Base-by-base conservation (phyloP, 306 rosid species). In the Vicia villosa region DNA sequence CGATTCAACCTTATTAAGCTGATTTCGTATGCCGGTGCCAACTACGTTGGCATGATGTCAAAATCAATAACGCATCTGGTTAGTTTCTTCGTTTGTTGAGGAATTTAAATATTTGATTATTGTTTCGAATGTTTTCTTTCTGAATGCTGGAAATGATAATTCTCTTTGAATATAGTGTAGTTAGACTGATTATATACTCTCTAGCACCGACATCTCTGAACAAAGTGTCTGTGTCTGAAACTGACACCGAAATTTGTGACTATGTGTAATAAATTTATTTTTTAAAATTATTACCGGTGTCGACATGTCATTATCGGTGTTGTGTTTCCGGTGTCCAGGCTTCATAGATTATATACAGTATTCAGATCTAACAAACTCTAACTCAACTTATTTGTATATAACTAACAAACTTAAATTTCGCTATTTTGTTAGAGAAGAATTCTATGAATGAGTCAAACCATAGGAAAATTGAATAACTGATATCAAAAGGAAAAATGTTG, bases 51-150 rank as follows among this genome's bases (percentile, higher is more conserved):
- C 2, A 1, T 72, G 0, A 80, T 90, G 92, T 87, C 95, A 0
- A 78, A 83, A 52, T 84, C 97, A 14, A 83, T 82, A 52, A 94
- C 97, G 14, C 98, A 94, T 71, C 69, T 90, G 91, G 97, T 88
- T 8, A 45, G 89, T 64, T 78, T 80, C 30, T 17, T 2, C 3
- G 10, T 3, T 64, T 2, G 58, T 6, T 20, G 10, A n/a, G 15
- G 6, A 26, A n/a, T 21, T 64, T 3, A 7, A 8, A 21, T 13
- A 3, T 17, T 37, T 36, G 46, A 20, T 37, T 37, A 0, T 38
- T 26, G 40, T 4, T 50, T 50, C n/a, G n/a, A n/a, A n/a, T n/a
- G n/a, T n/a, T n/a, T n/a, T 50, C 57, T 19, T n/a, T 57, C 13
- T 26, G 21, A n/a, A n/a, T 7, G 21, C 14, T 26, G 46, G 16